phyloP scores from a whole-genome alignment of 1,139 yeast species.

The Yamadazyma conglobata region DNA sequence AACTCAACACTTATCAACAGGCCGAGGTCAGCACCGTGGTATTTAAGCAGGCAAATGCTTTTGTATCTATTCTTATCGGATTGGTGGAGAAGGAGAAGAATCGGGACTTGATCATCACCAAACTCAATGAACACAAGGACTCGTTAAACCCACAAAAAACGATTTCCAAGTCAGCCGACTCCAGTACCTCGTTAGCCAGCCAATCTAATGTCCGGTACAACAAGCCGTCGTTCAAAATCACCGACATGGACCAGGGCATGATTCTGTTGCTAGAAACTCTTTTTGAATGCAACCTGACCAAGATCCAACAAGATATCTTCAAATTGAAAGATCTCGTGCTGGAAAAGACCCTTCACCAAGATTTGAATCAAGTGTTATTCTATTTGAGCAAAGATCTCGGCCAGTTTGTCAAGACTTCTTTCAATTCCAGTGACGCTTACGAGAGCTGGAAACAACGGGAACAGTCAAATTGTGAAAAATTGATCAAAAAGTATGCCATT shows the following conservation, averaged over 20 bases:
- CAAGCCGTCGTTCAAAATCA: slow-evolving; percentile 46
- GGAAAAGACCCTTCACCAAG: slow-evolving; percentile 43
- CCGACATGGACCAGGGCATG: slow-evolving; percentile 46
- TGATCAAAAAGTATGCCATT: slow-evolving; percentile 39
- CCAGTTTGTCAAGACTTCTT: slow-evolving; percentile 38
- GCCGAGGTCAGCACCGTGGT: slow-evolving; percentile 44
- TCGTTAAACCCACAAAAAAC: slow-evolving; percentile 29
- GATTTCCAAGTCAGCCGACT: slow-evolving; percentile 8
- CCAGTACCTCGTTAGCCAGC: slow-evolving; percentile 8
- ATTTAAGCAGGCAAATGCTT: slow-evolving; percentile 53
- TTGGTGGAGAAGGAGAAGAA: slow-evolving; percentile 46
- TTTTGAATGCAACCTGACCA: slow-evolving; percentile 37
- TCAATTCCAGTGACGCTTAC: slow-evolving; percentile 38
- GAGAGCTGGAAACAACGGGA: slow-evolving; percentile 54
- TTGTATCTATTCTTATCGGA: slow-evolving; percentile 52
- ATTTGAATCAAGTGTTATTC: slow-evolving; percentile 37
- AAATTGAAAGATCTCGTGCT: slow-evolving; percentile 40
- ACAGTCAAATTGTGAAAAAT: slow-evolving; percentile 29
- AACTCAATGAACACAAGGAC: slow-evolving; percentile 42
- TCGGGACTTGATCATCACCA: slow-evolving; percentile 36
- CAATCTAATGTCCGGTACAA: slow-evolving; percentile 21
- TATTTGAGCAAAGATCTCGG: slow-evolving; percentile 43
- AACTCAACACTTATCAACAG: slow-evolving; percentile 40
- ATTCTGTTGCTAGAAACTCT: slow-evolving; percentile 35
- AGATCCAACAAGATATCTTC: slow-evolving; percentile 50